These are phyloP conservation scores for Lablab purpureus DNA, from an alignment of 306 rosid genomes.

Conservation along the genomic window DNA sequence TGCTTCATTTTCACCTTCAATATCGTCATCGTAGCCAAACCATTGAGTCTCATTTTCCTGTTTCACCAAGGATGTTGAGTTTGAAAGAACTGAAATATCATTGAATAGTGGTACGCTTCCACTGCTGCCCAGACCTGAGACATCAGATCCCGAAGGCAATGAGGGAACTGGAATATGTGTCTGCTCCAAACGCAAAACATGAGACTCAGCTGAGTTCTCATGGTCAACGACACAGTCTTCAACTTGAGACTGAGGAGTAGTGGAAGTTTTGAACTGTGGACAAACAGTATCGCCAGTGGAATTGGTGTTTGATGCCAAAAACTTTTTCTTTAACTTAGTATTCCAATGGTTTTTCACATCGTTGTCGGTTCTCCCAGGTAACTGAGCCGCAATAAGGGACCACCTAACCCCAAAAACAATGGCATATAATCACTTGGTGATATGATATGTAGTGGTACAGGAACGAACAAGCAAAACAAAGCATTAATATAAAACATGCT, in stretches of 20 bases:
- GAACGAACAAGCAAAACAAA: neutral
- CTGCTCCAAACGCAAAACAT: constrained; percentile 21
- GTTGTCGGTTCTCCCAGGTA: constrained; percentile 52
- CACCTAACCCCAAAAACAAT: constrained; percentile 29
- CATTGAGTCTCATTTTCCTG: constrained; percentile 22
- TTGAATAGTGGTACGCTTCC: neutral
- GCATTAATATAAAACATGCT: neutral
- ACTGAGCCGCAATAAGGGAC: constrained; percentile 50
- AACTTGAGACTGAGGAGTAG: constrained; percentile 30
- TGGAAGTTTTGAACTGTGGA: constrained; percentile 20
- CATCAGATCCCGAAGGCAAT: constrained; percentile 19
- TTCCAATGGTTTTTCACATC: constrained; percentile 53
- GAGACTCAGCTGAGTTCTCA: constrained; percentile 1
- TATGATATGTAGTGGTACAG: neutral
- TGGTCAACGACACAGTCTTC: constrained; percentile 25
- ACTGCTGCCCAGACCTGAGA: constrained; percentile 29
- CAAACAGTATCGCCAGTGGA: constrained; percentile 8
- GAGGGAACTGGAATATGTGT: constrained; percentile 10
- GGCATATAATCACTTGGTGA: neutral
- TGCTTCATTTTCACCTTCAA: constrained; percentile 29
- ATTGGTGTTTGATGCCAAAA: constrained; percentile 24
- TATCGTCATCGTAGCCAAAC: constrained; percentile 21
- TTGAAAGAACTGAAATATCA: constrained; percentile 13
- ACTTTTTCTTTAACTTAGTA: constrained; percentile 49
- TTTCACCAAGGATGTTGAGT: constrained; percentile 26